These are phyloP conservation scores for Botryobasidium botryosum DNA, from an alignment of 768 basidiomycete genomes.

Conservation along the genomic window DNA sequence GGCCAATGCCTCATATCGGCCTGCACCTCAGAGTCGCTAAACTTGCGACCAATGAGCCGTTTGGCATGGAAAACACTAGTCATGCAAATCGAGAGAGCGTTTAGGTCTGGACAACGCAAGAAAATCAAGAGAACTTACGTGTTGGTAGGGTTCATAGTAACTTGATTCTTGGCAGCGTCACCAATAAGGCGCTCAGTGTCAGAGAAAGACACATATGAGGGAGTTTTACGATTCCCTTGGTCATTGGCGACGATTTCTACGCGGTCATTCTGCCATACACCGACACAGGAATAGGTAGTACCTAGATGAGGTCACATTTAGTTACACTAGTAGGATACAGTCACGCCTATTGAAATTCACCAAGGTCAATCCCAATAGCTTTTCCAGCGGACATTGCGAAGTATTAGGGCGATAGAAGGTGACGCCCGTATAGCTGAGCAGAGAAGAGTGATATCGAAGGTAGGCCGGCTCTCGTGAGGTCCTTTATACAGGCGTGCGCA, in stretches of 20 bases:
- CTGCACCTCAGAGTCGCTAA: conserved; percentile 29
- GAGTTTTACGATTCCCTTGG: conserved; percentile 46
- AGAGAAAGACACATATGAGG: conserved; percentile 44
- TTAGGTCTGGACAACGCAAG: not conserved
- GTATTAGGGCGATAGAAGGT: no score
- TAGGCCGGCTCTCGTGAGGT: no score
- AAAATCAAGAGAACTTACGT: conserved; percentile 7
- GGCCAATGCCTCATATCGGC: conserved; percentile 35
- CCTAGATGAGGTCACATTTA: no score
- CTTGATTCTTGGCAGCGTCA: conserved; percentile 35
- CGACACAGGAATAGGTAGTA: conserved; percentile 3
- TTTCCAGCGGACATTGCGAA: no score
- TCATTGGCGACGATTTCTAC: conserved; percentile 6
- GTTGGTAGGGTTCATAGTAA: conserved; percentile 32
- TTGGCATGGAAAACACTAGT: conserved; percentile 29
- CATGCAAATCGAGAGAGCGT: conserved; percentile 13
- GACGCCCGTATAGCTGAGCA: no score
- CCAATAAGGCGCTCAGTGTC: conserved; percentile 41
- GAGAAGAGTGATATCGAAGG: no score
- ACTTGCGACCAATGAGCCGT: conserved; percentile 28
- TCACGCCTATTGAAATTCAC: no score
- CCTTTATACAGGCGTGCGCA: no score
- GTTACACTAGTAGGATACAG: no score
- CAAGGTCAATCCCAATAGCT: conserved; percentile 23
- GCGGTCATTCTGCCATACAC: conserved; percentile 4